Conservation (phyloP, 306 rosid genomes). For the Quercus cerris region DNA sequence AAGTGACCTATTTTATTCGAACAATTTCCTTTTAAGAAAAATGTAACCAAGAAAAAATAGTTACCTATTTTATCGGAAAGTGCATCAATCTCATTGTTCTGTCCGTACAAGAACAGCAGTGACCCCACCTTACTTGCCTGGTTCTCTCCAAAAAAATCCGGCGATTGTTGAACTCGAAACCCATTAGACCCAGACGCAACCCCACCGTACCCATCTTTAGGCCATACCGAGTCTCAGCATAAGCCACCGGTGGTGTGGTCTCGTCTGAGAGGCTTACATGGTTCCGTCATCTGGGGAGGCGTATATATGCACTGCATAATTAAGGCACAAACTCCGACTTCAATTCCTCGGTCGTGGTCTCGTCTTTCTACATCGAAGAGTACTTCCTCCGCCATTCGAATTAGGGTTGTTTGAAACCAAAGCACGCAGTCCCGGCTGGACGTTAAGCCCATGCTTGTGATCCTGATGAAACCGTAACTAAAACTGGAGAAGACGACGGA, state of each 20-base stretch:
- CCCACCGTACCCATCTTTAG: constrained; percentile 62
- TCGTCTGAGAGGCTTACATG: constrained; percentile 48
- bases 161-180: constrained; percentile 46
- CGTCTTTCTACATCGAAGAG: constrained; percentile 37
- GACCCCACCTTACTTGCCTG: constrained; percentile 56
- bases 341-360: constrained; percentile 28
- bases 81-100: no score
- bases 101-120: constrained; percentile 35
- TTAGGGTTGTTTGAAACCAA: constrained; percentile 62
- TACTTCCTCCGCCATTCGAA: constrained; percentile 38
- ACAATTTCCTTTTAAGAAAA: no score
- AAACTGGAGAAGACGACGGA: constrained; percentile 74
- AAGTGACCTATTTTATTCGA: no score
- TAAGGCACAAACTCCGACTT: constrained; percentile 39
- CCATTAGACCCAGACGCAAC: constrained; percentile 52
- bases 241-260: constrained; percentile 72
- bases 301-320: constrained; percentile 78
- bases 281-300: constrained; percentile 75
- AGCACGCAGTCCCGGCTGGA: constrained; percentile 61
- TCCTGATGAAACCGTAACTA: constrained; percentile 68
- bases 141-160: constrained; percentile 58
- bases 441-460: constrained; percentile 65
- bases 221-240: constrained; percentile 91
- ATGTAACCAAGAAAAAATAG: no score
- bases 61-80: no score